Conservation (phyloP, 257 asterid species). For the Nicotiana tomentosiformis region DNA sequence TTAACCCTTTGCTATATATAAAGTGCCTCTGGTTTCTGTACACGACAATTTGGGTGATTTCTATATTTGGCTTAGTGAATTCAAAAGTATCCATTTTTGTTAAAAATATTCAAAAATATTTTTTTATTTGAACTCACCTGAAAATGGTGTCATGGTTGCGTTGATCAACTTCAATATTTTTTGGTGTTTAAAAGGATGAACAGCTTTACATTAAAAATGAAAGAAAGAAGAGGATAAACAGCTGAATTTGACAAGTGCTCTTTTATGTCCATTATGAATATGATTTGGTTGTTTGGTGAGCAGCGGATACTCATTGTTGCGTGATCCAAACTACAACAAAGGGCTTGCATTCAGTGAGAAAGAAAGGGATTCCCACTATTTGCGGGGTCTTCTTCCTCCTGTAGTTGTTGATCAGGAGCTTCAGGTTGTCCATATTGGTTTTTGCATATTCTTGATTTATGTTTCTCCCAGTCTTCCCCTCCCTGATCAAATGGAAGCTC, state of each 20-base stretch:
- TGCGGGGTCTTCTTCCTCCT: conserved; percentile 98
- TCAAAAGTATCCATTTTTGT: no score
- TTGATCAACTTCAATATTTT: background rate
- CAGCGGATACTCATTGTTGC: conserved; percentile 96
- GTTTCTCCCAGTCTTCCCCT: background rate
- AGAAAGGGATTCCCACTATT: conserved; percentile 94
- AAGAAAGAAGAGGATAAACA: no score
- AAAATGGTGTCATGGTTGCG: background rate
- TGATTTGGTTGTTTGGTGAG: conserved; percentile 13
- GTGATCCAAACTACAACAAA: conserved; percentile 95
- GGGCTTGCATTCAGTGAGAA: conserved; percentile 88
- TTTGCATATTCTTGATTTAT: background rate
- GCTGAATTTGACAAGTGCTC: background rate
- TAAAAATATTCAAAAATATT: no score
- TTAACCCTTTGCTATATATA: background rate
- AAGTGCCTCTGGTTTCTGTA: background rate
- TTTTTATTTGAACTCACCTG: background rate
- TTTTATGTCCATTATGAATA: background rate
- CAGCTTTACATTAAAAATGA: background rate
- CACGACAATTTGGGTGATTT: background rate
- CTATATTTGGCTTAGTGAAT: no score
- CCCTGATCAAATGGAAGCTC: background rate
- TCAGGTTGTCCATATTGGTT: conserved; percentile 48
- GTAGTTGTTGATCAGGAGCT: conserved; percentile 63
- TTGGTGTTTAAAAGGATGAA: background rate